Conservation (phyloP, 352 stramenopile species). For the Phytopythium litorale region DNA sequence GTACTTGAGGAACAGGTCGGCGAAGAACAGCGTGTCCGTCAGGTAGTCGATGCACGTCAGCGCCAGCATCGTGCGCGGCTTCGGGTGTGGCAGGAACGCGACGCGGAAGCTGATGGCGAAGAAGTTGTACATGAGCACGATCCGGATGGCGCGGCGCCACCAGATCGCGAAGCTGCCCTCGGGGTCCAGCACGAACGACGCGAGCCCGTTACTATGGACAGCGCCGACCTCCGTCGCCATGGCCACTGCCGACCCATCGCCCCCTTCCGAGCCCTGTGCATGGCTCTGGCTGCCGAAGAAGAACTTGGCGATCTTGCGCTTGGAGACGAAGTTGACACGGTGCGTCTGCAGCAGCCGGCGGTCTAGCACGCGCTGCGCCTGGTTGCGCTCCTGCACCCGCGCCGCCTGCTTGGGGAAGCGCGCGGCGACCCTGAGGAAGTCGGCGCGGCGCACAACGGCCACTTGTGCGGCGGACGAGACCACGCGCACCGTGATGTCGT, state of each 20-base stretch:
- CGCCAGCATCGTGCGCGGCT: slow-evolving; percentile 16
- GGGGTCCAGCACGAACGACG: slow-evolving; percentile 31
- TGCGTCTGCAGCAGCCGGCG: slow-evolving; percentile 17
- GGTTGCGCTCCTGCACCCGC: slow-evolving; percentile 15
- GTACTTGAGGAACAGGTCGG: slow-evolving; percentile 40
- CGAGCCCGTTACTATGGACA: neutral
- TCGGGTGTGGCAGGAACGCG: slow-evolving; percentile 34
- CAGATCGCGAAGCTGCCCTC: slow-evolving; percentile 38
- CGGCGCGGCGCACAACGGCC: slow-evolving; percentile 32
- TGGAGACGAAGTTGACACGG: slow-evolving; percentile 41
- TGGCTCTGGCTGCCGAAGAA: slow-evolving; percentile 8
- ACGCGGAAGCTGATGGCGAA: slow-evolving; percentile 46
- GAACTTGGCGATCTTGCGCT: slow-evolving; percentile 38
- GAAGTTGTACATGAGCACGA: slow-evolving; percentile 55
- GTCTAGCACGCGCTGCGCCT: slow-evolving; percentile 14
- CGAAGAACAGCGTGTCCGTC: slow-evolving; percentile 28
- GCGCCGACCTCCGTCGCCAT: slow-evolving; percentile 10
- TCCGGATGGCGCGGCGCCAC: slow-evolving; percentile 51
- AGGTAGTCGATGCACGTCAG: slow-evolving; percentile 38
- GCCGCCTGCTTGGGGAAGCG: slow-evolving; percentile 38
- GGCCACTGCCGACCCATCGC: neutral
- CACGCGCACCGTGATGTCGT: slow-evolving; percentile 50
- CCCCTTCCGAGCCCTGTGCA: neutral
- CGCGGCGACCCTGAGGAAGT: slow-evolving; percentile 30
- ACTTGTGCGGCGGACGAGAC: slow-evolving; percentile 45